These are phyloP conservation scores for Entomortierella lignicola DNA, from an alignment of 192 early-diverging fungal species.

Conservation along the genomic window DNA sequence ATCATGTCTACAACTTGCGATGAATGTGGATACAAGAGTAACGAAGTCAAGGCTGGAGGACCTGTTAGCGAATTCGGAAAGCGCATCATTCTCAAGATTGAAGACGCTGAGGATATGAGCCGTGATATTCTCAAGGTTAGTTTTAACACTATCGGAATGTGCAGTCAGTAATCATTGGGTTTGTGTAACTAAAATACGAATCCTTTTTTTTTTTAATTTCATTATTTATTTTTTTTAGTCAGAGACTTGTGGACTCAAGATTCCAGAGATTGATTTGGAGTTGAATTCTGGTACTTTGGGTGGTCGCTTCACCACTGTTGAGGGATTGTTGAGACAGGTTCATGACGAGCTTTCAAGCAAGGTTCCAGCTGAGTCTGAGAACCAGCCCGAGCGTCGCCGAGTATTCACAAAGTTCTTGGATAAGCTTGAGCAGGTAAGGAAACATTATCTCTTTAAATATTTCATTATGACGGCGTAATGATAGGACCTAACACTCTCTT, in stretches of 20 bases:
- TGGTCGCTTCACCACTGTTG: conserved; percentile 95
- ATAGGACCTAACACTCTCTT: too few relatives aligned
- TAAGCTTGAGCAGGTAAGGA: conserved; percentile 70
- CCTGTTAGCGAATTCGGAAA: conserved; percentile 82
- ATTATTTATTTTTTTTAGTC: too few relatives aligned
- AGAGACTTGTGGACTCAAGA: conserved; percentile 90
- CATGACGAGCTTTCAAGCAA: conserved; percentile 82
- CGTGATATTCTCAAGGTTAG: conserved; percentile 90
- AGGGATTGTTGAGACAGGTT: conserved; percentile 90
- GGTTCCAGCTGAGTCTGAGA: conserved; percentile 77
- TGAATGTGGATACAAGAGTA: conserved; percentile 92
- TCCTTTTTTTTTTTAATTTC: too few relatives aligned
- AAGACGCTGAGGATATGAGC: conserved; percentile 88
- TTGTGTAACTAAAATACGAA: too few relatives aligned
- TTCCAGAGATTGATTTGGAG: conserved; percentile 92
- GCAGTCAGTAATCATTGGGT: too few relatives aligned
- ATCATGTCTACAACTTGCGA: conserved; percentile 96
- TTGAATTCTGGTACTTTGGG: conserved; percentile 90
- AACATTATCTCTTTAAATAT: too few relatives aligned
- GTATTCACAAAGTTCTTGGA: conserved; percentile 77
- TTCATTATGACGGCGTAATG: too few relatives aligned
- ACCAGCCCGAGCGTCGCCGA: conserved; percentile 64
- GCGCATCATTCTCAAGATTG: conserved; percentile 84
- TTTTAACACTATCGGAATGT: not conserved
- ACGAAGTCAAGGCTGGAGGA: conserved; percentile 96